Evolutionary conservation across 2,329 filamentous ascomycete species (phyloP), one percentile per base, ranked within the genome.

Genomic region (Trichoderma oligosporum): DNA sequence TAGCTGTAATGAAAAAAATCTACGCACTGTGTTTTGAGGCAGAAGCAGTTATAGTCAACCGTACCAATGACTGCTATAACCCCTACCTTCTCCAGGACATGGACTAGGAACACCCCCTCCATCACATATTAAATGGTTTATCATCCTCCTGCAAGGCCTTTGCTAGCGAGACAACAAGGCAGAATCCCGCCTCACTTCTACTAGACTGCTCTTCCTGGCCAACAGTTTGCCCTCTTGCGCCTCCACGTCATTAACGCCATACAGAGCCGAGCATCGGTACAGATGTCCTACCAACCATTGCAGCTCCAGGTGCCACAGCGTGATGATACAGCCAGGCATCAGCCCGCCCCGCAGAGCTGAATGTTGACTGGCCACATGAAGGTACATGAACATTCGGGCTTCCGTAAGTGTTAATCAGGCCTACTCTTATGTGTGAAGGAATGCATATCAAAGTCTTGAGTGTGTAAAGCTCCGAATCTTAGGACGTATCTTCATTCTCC

Each of bases 331-430:
- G 45, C 54, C 45, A 51, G 54, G 54, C 54, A 57, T 57, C 54
- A 57, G 54, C 54, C 45, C 54, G 54, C 54, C 45, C 54, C 54
- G 27, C 54, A 24, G 27, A 57, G 54, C 54, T 57, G 54, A 57
- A 57, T n/a, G 18, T 24, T n/a, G 5, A 41, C 27, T 24, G 12
- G 42, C 11, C 20, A 20, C 27, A 18, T 38, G 12, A 7, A 9
- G 35, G n/a, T n/a, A 14, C 35, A n/a, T 18, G 27, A 11, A 31
- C 22, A 20, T 27, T 33, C 29, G 39, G 39, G 22, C 53, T 39
- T 22, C 20, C 33, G 16, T 22, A n/a, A 9, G 36, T 11, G 35
- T 20, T 31, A 22, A 36, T 35, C 47, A 31, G 18, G 36, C 35
- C 46, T 36, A 9, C n/a, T 20, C 16, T 42, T 35, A n/a, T n/a